Percentiles rank a stretch among this genome's conserved stretches.
phyloP scores from a whole-genome alignment of 768 basidiomycete species.

The Naganishia kalamii region DNA sequence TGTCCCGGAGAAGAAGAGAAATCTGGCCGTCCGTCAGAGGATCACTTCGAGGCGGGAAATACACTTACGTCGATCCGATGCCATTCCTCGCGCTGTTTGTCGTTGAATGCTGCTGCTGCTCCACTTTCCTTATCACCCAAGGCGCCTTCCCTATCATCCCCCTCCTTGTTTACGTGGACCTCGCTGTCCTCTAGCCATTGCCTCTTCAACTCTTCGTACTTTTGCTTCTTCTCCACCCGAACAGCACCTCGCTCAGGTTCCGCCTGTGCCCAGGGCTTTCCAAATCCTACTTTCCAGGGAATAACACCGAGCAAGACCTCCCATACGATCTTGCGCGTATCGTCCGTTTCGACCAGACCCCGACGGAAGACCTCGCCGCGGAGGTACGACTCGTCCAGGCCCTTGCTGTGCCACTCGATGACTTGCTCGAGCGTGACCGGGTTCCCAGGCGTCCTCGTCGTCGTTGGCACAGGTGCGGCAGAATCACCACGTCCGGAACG shows the following conservation, averaged over 20 bases:
- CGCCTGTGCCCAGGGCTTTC: conserved; percentile 56
- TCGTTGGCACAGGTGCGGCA: conserved; percentile 60
- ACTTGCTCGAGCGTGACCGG: conserved; percentile 67
- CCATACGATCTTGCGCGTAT: conserved; percentile 69
- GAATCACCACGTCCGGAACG: conserved; percentile 12
- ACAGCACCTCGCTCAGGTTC: conserved; percentile 59
- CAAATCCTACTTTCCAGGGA: conserved; percentile 64
- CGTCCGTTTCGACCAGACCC: conserved; percentile 37
- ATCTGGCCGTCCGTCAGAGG: neutral
- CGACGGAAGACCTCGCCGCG: conserved; percentile 45
- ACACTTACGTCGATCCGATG: conserved; percentile 44
- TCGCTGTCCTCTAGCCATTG: conserved; percentile 63
- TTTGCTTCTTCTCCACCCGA: conserved; percentile 29
- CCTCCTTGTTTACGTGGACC: conserved; percentile 50
- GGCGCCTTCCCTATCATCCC: conserved; percentile 56
- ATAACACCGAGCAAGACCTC: conserved; percentile 80
- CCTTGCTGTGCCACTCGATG: conserved; percentile 23
- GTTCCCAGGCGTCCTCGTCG: conserved; percentile 70
- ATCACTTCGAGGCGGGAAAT: neutral
- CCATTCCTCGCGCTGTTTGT: conserved; percentile 69
- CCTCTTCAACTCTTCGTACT: conserved; percentile 64
- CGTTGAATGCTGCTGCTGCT: conserved; percentile 44
- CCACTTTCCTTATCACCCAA: conserved; percentile 27
- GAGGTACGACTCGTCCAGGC: conserved; percentile 37
- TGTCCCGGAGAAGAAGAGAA: conserved; percentile 14